Percentiles rank a stretch among this genome's conserved stretches.
phyloP scores from a whole-genome alignment of 495 filamentous ascomycete species.

The Amniculicola lignicola region DNA sequence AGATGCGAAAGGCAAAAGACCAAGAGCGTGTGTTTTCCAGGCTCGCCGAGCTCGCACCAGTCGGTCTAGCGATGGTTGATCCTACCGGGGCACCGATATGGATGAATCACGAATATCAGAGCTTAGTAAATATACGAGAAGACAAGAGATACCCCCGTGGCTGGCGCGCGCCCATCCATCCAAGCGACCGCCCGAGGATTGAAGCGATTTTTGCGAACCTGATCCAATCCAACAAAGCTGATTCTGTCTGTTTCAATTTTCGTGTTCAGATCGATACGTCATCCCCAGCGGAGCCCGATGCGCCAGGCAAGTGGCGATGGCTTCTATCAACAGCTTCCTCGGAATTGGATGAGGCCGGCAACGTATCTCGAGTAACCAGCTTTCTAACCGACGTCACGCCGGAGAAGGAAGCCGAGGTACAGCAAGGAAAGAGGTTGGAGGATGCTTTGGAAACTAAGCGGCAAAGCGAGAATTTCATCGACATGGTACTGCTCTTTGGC shows the following conservation, averaged over 20 bases:
- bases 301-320: conserved; percentile 8
- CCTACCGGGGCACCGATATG: conserved; percentile 1
- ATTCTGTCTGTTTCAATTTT: too few relatives aligned
- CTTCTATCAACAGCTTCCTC: conserved; percentile 15
- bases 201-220: too few relatives aligned
- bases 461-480: conserved; percentile 37
- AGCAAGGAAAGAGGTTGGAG: conserved; percentile 27
- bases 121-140: too few relatives aligned
- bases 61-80: conserved; percentile 16
- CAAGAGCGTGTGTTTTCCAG: too few relatives aligned
- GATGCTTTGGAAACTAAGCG: conserved; percentile 31
- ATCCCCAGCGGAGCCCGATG: not conserved
- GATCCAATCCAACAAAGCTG: too few relatives aligned
- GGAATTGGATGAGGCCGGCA: conserved; percentile 1
- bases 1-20: conserved; percentile 11
- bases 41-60: conserved; percentile 9
- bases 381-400: conserved; percentile 17
- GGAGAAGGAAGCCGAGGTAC: conserved; percentile 23
- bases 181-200: too few relatives aligned
- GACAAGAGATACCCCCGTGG: too few relatives aligned
- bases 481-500: too few relatives aligned
- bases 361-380: conserved; percentile 10
- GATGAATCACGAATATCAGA: not conserved
- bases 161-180: too few relatives aligned
- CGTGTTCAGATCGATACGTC: too few relatives aligned